These are phyloP conservation scores for Hebeloma cylindrosporum DNA, from an alignment of 768 basidiomycete genomes.

Conservation along the genomic window DNA sequence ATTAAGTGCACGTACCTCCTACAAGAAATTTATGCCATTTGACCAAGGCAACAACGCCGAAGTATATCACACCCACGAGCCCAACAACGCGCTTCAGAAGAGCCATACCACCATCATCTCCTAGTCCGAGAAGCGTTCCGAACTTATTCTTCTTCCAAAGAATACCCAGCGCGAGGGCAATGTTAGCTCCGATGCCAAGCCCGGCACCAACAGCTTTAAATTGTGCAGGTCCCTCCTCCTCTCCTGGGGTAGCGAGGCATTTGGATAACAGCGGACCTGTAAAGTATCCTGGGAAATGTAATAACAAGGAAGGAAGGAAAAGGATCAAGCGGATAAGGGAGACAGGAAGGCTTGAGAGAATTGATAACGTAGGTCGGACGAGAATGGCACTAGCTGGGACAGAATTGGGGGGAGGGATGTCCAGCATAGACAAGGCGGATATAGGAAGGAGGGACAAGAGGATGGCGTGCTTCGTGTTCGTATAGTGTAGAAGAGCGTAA, in stretches of 20 bases:
- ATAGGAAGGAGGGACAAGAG: constrained; percentile 32
- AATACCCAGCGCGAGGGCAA: constrained; percentile 22
- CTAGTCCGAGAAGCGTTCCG: constrained; percentile 9
- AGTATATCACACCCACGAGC: constrained; percentile 24
- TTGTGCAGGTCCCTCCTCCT: constrained; percentile 70
- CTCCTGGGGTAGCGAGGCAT: constrained; percentile 44
- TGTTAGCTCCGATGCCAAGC: constrained; percentile 35
- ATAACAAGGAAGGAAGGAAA: constrained; percentile 45
- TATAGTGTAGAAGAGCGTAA: constrained; percentile 50
- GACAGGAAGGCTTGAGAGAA: constrained; percentile 41
- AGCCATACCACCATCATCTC: constrained; percentile 3
- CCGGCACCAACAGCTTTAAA: constrained; percentile 66
- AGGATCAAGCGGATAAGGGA: constrained; percentile 34
- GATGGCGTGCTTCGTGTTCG: constrained; percentile 50
- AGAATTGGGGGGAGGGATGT: constrained; percentile 25
- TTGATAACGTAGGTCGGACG: constrained; percentile 21
- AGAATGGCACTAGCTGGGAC: constrained; percentile 27
- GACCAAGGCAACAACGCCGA: constrained; percentile 35
- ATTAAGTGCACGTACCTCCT: constrained; percentile 21
- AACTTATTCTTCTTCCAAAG: constrained; percentile 22
- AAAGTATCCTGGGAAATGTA: constrained; percentile 61
- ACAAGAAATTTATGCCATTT: constrained; percentile 48
- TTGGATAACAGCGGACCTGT: constrained; percentile 44
- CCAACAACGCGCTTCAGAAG: constrained; percentile 15
- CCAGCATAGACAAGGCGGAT: constrained; percentile 7